A percentile compares a stretch with the other conserved stretches of the same genome.
These are phyloP conservation scores for Saturnispora hagleri DNA, from an alignment of 805 yeast species.

Conservation along the genomic window DNA sequence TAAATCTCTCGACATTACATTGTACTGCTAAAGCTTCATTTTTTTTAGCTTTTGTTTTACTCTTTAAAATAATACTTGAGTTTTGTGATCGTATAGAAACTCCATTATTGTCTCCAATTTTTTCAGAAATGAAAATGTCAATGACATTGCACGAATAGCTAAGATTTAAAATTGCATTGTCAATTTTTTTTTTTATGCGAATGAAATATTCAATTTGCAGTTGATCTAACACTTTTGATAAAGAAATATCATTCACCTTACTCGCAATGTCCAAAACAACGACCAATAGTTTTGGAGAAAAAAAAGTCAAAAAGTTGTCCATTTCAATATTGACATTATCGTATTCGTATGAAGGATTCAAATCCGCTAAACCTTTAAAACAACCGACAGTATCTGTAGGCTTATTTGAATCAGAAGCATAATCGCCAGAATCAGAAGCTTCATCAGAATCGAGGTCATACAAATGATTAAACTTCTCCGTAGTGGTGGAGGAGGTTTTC, in stretches of 20 bases:
- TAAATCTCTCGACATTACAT: neutral
- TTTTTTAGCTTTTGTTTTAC: slow-evolving; percentile 30
- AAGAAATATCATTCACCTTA: slow-evolving; percentile 31
- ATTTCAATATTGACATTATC: slow-evolving; percentile 49
- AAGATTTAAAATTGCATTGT: slow-evolving; percentile 3
- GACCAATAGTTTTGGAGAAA: slow-evolving; percentile 32
- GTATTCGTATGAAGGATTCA: slow-evolving; percentile 38
- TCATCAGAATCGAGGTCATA: neutral
- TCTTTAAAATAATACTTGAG: neutral
- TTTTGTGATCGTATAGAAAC: slow-evolving; percentile 1
- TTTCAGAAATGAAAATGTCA: slow-evolving; percentile 2
- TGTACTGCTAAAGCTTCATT: slow-evolving; percentile 29
- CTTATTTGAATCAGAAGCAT: slow-evolving; percentile 3
- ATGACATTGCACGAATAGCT: slow-evolving; percentile 1
- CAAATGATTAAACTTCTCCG: neutral
- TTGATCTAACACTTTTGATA: slow-evolving; percentile 49
- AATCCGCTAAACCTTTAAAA: slow-evolving; percentile 10
- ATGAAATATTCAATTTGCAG: slow-evolving; percentile 52
- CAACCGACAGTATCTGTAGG: slow-evolving; percentile 9
- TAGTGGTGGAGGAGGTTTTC: neutral
- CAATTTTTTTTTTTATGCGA: slow-evolving; percentile 24
- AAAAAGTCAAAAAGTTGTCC: slow-evolving; percentile 37
- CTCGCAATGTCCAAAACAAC: slow-evolving; percentile 26
- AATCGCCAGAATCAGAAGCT: slow-evolving; percentile 1
- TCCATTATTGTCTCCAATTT: slow-evolving; percentile 3